Evolutionary conservation across 306 rosid species (phyloP).

Genomic region (Prunus dulcis): DNA sequence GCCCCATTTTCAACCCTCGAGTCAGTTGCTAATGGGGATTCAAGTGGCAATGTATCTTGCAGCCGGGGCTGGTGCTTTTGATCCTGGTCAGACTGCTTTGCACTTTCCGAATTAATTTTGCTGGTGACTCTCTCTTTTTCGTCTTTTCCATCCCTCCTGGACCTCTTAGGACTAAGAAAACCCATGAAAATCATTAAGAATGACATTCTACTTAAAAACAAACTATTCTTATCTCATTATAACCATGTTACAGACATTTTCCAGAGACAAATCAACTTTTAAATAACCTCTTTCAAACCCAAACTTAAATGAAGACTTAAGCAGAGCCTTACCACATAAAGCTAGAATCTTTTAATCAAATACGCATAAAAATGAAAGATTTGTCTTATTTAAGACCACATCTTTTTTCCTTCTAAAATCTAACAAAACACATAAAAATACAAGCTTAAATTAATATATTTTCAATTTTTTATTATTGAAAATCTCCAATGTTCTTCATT

Average conservation of each 20-base stretch:
- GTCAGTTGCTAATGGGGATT: slow-evolving; percentile 26
- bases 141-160: slow-evolving; percentile 64
- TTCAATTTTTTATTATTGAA: not conserved
- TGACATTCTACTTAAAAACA: not conserved
- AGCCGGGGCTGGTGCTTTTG: slow-evolving; percentile 34
- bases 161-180: slow-evolving; percentile 66
- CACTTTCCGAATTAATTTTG: slow-evolving; percentile 30
- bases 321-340: not conserved
- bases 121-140: slow-evolving; percentile 42
- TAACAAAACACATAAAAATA: not conserved
- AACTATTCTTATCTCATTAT: not conserved
- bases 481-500: not conserved
- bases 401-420: not conserved
- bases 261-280: not conserved
- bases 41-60: slow-evolving; percentile 39
- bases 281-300: not conserved
- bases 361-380: not conserved
- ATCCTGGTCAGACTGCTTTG: slow-evolving; percentile 38
- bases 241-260: not conserved
- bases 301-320: not conserved
- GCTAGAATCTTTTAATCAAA: slow-evolving; percentile 2
- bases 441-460: not conserved
- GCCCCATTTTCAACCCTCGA: slow-evolving; percentile 39
- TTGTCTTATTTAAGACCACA: not conserved
- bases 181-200: slow-evolving; percentile 12